phyloP scores from a whole-genome alignment of 306 rosid species.

The Casuarina glauca region DNA sequence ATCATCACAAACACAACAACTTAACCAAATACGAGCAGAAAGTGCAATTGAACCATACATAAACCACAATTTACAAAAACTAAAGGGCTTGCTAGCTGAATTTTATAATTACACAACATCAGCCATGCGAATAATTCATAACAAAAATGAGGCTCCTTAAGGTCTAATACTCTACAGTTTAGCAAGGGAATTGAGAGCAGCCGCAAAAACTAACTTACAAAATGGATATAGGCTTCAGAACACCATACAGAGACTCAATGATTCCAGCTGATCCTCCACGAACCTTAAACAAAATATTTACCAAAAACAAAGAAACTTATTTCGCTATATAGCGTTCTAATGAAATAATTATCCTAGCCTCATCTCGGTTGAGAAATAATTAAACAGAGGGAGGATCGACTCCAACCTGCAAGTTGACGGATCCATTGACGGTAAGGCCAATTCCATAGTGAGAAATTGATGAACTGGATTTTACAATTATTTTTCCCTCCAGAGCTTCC shows the following conservation, averaged over 20 bases:
- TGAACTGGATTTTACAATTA: constrained; percentile 57
- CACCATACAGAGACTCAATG: constrained; percentile 79
- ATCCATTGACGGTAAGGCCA: constrained; percentile 68
- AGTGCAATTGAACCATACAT: background rate
- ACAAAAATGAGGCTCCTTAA: background rate
- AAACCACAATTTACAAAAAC: background rate
- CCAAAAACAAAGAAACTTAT: constrained; percentile 16
- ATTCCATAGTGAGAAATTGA: constrained; percentile 78
- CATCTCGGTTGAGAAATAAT: background rate
- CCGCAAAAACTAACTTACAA: constrained; percentile 51
- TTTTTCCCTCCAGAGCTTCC: constrained; percentile 77
- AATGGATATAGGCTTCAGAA: constrained; percentile 69
- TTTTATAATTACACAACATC: background rate
- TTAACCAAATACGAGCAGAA: background rate
- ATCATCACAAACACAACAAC: background rate
- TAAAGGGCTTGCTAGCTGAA: background rate
- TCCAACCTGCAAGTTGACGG: constrained; percentile 78
- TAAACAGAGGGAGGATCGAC: constrained; percentile 7
- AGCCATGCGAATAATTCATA: background rate
- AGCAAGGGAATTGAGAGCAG: background rate
- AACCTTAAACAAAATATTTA: constrained; percentile 46
- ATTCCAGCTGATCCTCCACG: constrained; percentile 94
- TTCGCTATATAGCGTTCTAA: background rate
- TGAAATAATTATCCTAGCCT: constrained; percentile 7
- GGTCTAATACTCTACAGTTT: background rate